Base-by-base conservation (phyloP, 345 rosid genomes). In the Camelina hispida region DNA sequence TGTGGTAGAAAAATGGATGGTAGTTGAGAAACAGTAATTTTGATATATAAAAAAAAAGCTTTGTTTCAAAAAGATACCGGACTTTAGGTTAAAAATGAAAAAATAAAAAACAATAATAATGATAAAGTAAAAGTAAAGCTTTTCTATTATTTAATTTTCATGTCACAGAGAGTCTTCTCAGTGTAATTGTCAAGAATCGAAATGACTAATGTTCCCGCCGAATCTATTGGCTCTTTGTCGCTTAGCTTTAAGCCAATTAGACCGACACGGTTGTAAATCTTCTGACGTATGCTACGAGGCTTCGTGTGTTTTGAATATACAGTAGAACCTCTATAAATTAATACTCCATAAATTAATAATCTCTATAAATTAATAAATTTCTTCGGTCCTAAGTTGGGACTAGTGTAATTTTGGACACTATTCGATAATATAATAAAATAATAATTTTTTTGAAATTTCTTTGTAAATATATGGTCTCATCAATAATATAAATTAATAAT, bases 171-270 rank as follows among this genome's bases (percentile, higher is more conserved):
- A 70, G 47, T 77, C 46, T 70, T 64, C 11, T 55, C 38, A 14
- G 67, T 18, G 72, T 64, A 64, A 77, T 71, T 56, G 61, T 77
- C 67, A 77, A 77, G 62, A 71, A 77, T 77, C 60, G 51, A 63
- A 46, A 70, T 62, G 67, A 57, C 62, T 57, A 71, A 12, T 18
- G 67, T 55, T 35, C 1, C 71, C 62, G 40, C 71, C 62, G 40
- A 64, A 77, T 77, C 80, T 77, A 77, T 57, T 70, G 71, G 47
- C 65, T 44, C 40, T 37, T 69, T 77, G 75, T 77, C 80, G 75
- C 71, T 16, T 69, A 57, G 72, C 72, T 71, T 63, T 71, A 48
- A 30, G 32, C 80, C 76, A 71, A 63, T 70, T 47, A 71, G 67
- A 77, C 72, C 66, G 72, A 77, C 72, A 77, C 76, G 72, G 7